A percentile compares a stretch with the other conserved stretches of the same genome.
Conservation (phyloP, 75 land plant species). For the Picea sitchensis region DNA sequence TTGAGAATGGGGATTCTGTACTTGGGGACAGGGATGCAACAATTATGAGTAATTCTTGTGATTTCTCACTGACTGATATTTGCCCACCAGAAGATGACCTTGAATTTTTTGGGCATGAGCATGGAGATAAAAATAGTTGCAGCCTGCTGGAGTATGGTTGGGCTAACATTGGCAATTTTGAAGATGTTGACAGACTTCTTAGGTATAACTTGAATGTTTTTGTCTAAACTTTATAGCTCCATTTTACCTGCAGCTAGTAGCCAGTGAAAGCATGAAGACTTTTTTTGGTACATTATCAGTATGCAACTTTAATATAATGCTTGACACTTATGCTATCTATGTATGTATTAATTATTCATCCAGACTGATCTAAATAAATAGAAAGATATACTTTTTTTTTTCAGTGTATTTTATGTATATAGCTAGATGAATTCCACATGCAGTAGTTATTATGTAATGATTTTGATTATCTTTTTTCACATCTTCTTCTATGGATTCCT, state of each 20-base stretch:
- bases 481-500: not conserved
- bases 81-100: conserved; percentile 24
- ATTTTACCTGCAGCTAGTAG: not conserved
- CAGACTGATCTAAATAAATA: not conserved
- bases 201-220: conserved; percentile 36
- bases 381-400: not conserved
- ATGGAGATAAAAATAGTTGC: conserved; percentile 23
- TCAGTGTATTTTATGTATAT: not conserved
- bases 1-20: conserved; percentile 10
- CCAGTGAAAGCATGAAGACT: not conserved
- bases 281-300: not conserved
- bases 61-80: conserved; percentile 22
- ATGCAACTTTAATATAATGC: not conserved
- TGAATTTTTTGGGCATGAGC: conserved; percentile 24
- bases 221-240: not conserved
- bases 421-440: not conserved
- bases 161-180: conserved; percentile 69
- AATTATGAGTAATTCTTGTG: conserved; percentile 6
- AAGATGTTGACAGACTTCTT: conserved; percentile 60
- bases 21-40: conserved; percentile 13
- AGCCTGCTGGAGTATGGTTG: conserved; percentile 47
- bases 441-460: too few species aligned
- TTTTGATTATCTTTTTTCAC: not conserved
- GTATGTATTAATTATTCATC: not conserved
- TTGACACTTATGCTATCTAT: not conserved